Conservation (phyloP, 2,329 filamentous ascomycete species). For the Trichoderma sp. region DNA sequence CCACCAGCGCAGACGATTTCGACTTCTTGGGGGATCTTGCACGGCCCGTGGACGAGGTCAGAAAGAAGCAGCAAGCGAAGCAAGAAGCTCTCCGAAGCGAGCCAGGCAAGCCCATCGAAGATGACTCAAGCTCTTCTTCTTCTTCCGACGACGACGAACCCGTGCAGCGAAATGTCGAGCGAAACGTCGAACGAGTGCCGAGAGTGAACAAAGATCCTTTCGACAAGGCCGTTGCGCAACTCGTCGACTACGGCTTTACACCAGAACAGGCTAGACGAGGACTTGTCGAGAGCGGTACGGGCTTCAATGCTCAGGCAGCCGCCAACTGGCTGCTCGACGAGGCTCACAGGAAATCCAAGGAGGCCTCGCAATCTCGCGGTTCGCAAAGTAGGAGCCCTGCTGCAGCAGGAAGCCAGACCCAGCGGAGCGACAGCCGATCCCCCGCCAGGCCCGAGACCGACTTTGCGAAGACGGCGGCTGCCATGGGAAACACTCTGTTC, state of each 20-base stretch:
- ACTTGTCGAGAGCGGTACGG: slow-evolving; percentile 76
- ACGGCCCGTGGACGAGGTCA: slow-evolving; percentile 66
- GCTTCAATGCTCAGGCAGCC: slow-evolving; percentile 79
- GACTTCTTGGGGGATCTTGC: slow-evolving; percentile 67
- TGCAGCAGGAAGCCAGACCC: slow-evolving; percentile 40
- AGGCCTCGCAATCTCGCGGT: slow-evolving; percentile 63
- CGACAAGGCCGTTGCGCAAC: slow-evolving; percentile 80
- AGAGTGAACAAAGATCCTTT: slow-evolving; percentile 48
- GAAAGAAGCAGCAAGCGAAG: slow-evolving; percentile 48
- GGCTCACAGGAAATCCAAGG: slow-evolving; percentile 80
- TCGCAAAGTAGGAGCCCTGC: slow-evolving; percentile 36
- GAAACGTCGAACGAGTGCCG: slow-evolving; percentile 33
- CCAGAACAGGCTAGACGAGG: slow-evolving; percentile 80
- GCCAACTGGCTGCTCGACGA: slow-evolving; percentile 89
- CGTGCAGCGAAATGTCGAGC: slow-evolving; percentile 29
- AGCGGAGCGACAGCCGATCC: slow-evolving; percentile 55
- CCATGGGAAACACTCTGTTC: slow-evolving; percentile 79
- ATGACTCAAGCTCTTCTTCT: slow-evolving; percentile 48
- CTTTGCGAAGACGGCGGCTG: slow-evolving; percentile 76
- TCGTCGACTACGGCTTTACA: slow-evolving; percentile 94
- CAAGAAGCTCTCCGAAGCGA: slow-evolving; percentile 44
- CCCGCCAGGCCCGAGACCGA: slow-evolving; percentile 66
- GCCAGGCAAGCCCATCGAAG: slow-evolving; percentile 60
- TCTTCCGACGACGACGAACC: slow-evolving; percentile 48
- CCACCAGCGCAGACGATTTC: slow-evolving; percentile 55